Evolutionary conservation across 352 stramenopile genomes (phyloP).

Genomic region (Globisporangium recalcitrans): DNA sequence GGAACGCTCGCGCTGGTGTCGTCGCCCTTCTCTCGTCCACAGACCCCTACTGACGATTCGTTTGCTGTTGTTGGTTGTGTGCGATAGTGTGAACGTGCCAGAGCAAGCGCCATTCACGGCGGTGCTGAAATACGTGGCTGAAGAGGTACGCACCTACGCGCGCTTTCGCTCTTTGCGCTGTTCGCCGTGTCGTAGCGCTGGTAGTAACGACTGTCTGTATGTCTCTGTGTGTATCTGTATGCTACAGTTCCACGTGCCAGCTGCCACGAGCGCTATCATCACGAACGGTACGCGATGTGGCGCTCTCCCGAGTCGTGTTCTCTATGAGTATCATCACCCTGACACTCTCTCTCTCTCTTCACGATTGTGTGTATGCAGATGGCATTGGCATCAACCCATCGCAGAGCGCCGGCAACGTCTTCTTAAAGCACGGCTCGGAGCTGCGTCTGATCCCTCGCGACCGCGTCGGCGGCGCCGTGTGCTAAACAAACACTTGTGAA

Average conservation of each 20-base stretch:
- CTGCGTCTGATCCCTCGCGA: slow-evolving; percentile 81
- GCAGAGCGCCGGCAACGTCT: slow-evolving; percentile 79
- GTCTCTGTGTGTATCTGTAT: not conserved
- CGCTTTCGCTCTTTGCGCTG: not conserved
- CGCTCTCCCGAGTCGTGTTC: not conserved
- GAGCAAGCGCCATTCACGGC: slow-evolving; percentile 80
- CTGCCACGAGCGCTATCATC: slow-evolving; percentile 83
- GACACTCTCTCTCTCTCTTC: not conserved
- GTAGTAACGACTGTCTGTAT: not conserved
- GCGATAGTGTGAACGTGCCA: slow-evolving; percentile 61
- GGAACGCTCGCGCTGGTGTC: not conserved
- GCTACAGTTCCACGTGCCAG: slow-evolving; percentile 68
- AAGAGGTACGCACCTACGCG: slow-evolving; percentile 38
- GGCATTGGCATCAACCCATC: slow-evolving; percentile 84
- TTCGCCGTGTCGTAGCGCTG: not conserved
- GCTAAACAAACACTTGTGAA: not conserved
- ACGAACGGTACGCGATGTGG: slow-evolving; percentile 43
- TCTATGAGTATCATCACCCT: not conserved
- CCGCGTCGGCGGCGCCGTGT: slow-evolving; percentile 48
- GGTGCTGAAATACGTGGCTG: slow-evolving; percentile 82
- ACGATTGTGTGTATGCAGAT: slow-evolving; percentile 32
- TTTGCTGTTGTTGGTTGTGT: slow-evolving; percentile 6
- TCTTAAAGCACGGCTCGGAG: slow-evolving; percentile 82
- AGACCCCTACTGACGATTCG: not conserved
- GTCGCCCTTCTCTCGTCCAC: not conserved